Evolutionary conservation across 2,329 filamentous ascomycete genomes (phyloP).

Genomic region (Chaetomium strumarium): DNA sequence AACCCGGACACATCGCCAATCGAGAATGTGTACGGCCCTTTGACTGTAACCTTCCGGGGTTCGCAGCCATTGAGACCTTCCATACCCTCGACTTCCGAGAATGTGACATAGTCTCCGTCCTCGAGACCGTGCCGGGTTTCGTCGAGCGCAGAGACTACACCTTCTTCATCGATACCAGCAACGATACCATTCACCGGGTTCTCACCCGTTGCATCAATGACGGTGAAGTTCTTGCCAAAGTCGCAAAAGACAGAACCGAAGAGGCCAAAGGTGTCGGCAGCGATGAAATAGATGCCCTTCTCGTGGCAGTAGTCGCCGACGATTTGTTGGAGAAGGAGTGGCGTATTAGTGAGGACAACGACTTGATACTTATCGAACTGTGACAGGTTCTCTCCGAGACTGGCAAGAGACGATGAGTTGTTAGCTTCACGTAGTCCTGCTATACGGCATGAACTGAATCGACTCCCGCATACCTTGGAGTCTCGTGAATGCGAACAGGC

Average conservation of each 20-base stretch:
- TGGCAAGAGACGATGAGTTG: conserved; percentile 31
- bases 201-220: conserved; percentile 86
- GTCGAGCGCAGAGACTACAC: conserved; percentile 85
- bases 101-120: conserved; percentile 94
- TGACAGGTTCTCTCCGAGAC: conserved; percentile 68
- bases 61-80: conserved; percentile 76
- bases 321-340: conserved; percentile 70
- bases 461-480: conserved; percentile 39
- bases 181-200: conserved; percentile 82
- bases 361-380: conserved; percentile 89
- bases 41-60: conserved; percentile 86
- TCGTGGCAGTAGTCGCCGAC: conserved; percentile 92
- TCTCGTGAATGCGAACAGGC: conserved; percentile 72
- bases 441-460: background rate
- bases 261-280: conserved; percentile 84
- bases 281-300: conserved; percentile 85
- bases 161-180: conserved; percentile 81
- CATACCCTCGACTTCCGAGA: conserved; percentile 90
- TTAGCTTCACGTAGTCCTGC: background rate
- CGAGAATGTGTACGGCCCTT: conserved; percentile 94
- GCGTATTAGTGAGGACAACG: conserved; percentile 80
- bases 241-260: conserved; percentile 97
- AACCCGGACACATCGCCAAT: conserved; percentile 88
- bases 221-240: conserved; percentile 89
- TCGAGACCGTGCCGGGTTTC: conserved; percentile 93